A percentile compares a stretch with the other conserved stretches of the same genome.
These are phyloP conservation scores for Amanita muscaria DNA, from an alignment of 768 basidiomycete genomes.

Conservation along the genomic window DNA sequence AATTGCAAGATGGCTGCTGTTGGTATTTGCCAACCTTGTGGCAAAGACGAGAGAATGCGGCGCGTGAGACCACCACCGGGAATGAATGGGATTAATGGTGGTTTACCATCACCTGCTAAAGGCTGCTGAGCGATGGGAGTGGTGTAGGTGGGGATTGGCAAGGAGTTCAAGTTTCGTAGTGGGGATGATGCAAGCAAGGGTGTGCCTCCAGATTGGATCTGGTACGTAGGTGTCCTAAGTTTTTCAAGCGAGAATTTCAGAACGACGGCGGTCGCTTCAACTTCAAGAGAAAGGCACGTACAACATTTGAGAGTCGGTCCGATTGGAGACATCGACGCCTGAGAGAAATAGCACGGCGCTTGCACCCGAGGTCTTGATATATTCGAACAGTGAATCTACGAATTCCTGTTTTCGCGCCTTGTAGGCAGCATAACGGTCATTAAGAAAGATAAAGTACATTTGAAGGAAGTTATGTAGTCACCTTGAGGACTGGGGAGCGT, in stretches of 20 bases:
- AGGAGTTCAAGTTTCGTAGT: constrained; percentile 31
- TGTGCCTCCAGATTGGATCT: constrained; percentile 37
- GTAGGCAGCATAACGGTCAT: constrained; percentile 5
- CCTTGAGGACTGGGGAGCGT: constrained; percentile 72
- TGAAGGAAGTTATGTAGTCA: constrained; percentile 22
- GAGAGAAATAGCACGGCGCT: constrained; percentile 55
- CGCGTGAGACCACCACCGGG: constrained; percentile 72
- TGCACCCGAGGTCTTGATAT: constrained; percentile 42
- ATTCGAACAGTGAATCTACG: constrained; percentile 45
- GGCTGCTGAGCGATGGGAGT: constrained; percentile 35
- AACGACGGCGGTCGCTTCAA: not conserved
- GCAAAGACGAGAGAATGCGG: constrained; percentile 53
- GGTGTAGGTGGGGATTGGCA: constrained; percentile 48
- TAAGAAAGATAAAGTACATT: not conserved
- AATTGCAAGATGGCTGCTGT: constrained; percentile 60
- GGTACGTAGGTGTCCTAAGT: constrained; percentile 67
- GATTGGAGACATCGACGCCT: constrained; percentile 66
- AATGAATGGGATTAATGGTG: constrained; percentile 50
- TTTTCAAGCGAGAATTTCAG: not conserved
- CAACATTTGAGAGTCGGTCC: constrained; percentile 75
- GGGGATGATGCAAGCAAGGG: constrained; percentile 36
- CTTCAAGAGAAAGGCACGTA: constrained; percentile 27
- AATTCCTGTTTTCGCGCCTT: constrained; percentile 67
- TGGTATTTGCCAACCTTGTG: constrained; percentile 40
- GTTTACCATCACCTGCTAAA: constrained; percentile 13